Evolutionary conservation across 306 rosid species (phyloP).

Genomic region (Arachis hypogaea): DNA sequence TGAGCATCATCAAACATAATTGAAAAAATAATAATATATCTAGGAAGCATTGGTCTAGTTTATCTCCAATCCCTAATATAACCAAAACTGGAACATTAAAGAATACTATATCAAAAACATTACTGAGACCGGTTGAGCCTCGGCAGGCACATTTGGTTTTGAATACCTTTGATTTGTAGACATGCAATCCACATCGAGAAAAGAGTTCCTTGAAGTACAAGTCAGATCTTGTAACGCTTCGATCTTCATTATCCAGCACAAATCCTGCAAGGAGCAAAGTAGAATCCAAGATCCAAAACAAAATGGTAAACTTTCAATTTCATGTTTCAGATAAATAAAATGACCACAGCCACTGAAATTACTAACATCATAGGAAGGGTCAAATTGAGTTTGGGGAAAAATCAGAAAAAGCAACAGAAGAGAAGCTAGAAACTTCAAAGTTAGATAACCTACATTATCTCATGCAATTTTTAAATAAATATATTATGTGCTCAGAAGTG

Average conservation of each 20-base stretch:
- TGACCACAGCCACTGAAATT: background rate
- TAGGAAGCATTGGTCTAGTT: background rate
- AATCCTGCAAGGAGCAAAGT: conserved; percentile 59
- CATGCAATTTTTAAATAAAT: background rate
- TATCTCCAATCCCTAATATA: background rate
- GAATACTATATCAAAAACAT: background rate
- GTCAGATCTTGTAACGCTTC: conserved; percentile 89
- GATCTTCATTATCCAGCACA: conserved; percentile 82
- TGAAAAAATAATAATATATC: background rate
- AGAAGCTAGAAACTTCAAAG: no score
- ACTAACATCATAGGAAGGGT: background rate
- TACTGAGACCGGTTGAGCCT: background rate
- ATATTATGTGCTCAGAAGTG: background rate
- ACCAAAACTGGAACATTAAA: background rate
- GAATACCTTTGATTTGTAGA: conserved; percentile 71
- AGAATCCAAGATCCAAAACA: conserved; percentile 22
- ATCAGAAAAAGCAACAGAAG: background rate
- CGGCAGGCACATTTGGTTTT: background rate
- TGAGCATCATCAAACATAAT: background rate
- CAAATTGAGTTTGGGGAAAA: background rate
- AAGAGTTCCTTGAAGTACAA: conserved; percentile 77
- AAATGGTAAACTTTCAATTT: conserved; percentile 11
- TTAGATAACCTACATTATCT: background rate
- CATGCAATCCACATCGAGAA: conserved; percentile 75
- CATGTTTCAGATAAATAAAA: background rate